Evolutionary conservation across 1,139 yeast species (phyloP), one percentile per base, ranked within the genome.

Genomic region (Suhomyces panamericanus): DNA sequence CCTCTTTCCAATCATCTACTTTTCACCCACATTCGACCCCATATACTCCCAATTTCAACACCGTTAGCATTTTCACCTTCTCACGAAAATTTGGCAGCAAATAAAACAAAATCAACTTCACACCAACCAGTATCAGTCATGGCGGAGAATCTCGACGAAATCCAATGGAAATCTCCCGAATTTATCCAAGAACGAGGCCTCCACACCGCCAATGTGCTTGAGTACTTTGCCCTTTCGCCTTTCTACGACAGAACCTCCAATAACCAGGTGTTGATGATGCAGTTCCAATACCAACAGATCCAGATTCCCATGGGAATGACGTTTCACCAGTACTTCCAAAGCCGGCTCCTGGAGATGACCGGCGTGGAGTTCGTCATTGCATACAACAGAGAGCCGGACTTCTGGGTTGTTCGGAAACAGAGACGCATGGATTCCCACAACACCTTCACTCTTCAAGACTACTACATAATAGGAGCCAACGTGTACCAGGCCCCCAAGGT

Each of bases 141-240:
- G 44, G 26, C 56, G 11, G 70, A 63, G 42, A 77, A 78, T 8
- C 69, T 89, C 39, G 97, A 91, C 60, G 98, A 93, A 60, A 77
- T 93, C 41, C 98, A 91, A 64, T 93, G 99, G 99, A 82, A 91
- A 53, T 86, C 95, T 6, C 99, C 99, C 0, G 99, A 93, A 64
- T 93, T 96, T 91, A 89, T 93, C 53, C 96, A 89, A 62, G 81
- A 84, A 48, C 81, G 85, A 60, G 96, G 96, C 0, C 77, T 93
- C 22, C 78, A 90, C 42, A 86, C 96, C 0, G 95, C 85, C 44
- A 93, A 91, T 59, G 96, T 93, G 1, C 75, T 93, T 15, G 99
- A 93, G 51, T 93, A 93, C 66, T 90, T 95, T 62, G 75, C 96
- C 4, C 87, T 88, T 54, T 87, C 96, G 4, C 99, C 99, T 2